Percentiles rank a stretch among this genome's conserved stretches.
Evolutionary conservation across 139 green algal species (phyloP).

Genomic region (Astrephomene gubernaculifera): DNA sequence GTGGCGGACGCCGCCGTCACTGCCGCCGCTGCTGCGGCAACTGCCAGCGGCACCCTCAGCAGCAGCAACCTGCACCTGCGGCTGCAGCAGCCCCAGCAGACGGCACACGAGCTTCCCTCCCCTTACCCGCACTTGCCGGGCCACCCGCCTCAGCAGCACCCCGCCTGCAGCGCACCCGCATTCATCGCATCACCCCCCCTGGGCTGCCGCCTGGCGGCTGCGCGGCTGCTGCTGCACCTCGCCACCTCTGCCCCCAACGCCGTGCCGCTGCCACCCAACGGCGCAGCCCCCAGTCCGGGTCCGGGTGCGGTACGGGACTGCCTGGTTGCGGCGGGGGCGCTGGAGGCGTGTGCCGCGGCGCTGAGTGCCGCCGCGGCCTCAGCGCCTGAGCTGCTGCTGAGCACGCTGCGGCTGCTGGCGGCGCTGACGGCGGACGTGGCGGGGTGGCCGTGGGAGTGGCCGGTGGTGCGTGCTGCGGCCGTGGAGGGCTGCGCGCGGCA

Average conservation of each 20-base stretch:
- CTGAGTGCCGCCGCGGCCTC: not conserved
- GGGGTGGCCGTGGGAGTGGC: slow-evolving; percentile 35
- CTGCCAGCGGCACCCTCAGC: slow-evolving; percentile 8
- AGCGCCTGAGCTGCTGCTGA: slow-evolving; percentile 4
- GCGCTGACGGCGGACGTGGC: slow-evolving; percentile 1
- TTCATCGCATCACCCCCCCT: not conserved
- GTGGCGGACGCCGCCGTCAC: not conserved
- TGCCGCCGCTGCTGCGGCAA: not conserved
- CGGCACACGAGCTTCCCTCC: not conserved
- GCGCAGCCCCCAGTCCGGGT: not conserved
- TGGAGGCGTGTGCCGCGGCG: slow-evolving; percentile 4
- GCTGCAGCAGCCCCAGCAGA: not conserved
- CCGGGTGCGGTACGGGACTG: not conserved
- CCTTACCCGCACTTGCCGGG: not conserved
- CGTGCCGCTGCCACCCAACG: not conserved
- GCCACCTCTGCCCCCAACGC: not conserved
- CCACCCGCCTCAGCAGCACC: no score
- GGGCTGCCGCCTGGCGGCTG: slow-evolving; percentile 3
- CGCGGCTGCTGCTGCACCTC: slow-evolving; percentile 23
- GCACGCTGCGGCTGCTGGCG: slow-evolving; percentile 17
- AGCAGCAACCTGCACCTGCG: slow-evolving; percentile 1
- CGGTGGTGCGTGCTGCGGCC: slow-evolving; percentile 12
- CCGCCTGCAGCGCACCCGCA: not conserved
- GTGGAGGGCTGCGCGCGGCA: slow-evolving; percentile 3
- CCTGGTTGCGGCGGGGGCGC: not conserved